Evolutionary conservation across 176 grass and related monocot species (phyloP).

Genomic region (Thalia dealbata): DNA sequence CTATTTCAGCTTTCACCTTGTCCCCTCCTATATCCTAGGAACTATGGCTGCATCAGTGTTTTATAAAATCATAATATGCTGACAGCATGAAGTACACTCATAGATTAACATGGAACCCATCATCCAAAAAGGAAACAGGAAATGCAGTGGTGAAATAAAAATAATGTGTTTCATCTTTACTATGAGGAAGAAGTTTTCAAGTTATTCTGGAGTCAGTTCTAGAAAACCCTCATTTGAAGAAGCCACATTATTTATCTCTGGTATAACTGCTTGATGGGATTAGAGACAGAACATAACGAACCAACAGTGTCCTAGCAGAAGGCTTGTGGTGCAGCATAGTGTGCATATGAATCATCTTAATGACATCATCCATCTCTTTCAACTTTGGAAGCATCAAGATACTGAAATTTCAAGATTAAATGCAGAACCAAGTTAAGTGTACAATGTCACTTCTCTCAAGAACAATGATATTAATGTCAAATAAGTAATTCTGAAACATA

Average conservation of each 20-base stretch:
- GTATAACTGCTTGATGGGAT: background rate
- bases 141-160: too few relatives aligned
- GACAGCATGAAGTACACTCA: too few relatives aligned
- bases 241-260: background rate
- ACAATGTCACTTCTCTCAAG: background rate
- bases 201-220: background rate
- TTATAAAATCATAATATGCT: too few relatives aligned
- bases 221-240: background rate
- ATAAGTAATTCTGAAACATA: slow-evolving; percentile 25
- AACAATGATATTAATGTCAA: background rate
- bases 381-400: slow-evolving; percentile 76
- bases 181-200: too few relatives aligned
- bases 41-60: too few relatives aligned
- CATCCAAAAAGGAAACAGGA: too few relatives aligned
- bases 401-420: slow-evolving; percentile 36
- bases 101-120: too few relatives aligned
- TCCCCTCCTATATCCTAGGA: too few relatives aligned
- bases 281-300: slow-evolving; percentile 27
- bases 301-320: slow-evolving; percentile 51
- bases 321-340: slow-evolving; percentile 33
- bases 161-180: too few relatives aligned
- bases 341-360: slow-evolving; percentile 52
- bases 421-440: background rate
- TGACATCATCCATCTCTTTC: slow-evolving; percentile 95
- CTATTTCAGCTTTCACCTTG: background rate